phyloP scores from a whole-genome alignment of 495 filamentous ascomycete species.

The Rhypophila decipiens region DNA sequence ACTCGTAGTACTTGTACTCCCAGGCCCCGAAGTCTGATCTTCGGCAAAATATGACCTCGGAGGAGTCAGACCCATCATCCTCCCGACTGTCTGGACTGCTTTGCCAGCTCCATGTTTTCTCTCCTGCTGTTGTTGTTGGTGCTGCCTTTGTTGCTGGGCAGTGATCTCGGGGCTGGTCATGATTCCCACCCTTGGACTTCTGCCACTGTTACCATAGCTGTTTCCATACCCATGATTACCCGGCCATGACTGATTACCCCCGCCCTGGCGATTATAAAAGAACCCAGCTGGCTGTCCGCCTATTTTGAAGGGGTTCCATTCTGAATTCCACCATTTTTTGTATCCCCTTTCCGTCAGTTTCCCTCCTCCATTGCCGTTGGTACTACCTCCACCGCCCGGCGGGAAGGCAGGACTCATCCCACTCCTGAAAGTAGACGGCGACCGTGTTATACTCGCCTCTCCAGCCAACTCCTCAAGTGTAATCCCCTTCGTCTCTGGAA shows the following conservation, averaged over 20 bases:
- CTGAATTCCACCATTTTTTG: not conserved
- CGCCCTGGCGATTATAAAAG: constrained; percentile 18
- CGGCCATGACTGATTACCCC: not conserved
- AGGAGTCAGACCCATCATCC: not conserved
- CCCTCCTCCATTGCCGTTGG: not conserved
- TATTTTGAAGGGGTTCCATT: constrained; percentile 31
- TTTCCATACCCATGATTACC: not conserved
- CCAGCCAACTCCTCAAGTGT: constrained; percentile 52
- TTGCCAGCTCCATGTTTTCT: constrained; percentile 18
- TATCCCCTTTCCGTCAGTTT: not conserved
- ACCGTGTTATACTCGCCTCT: no score
- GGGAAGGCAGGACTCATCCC: constrained; percentile 29
- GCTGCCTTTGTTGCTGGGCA: constrained; percentile 6
- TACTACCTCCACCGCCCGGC: constrained; percentile 27
- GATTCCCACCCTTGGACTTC: constrained; percentile 24
- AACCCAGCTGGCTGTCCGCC: constrained; percentile 34
- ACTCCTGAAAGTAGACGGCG: no score
- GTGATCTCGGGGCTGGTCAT: constrained; percentile 27
- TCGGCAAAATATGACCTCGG: no score
- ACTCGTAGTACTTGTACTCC: not conserved
- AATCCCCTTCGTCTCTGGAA: constrained; percentile 71
- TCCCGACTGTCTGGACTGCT: not conserved
- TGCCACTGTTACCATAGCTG: no score
- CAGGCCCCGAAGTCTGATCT: no score
- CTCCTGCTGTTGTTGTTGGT: not conserved